phyloP scores from a whole-genome alignment of 257 asterid species.

The Solanum bulbocastanum region DNA sequence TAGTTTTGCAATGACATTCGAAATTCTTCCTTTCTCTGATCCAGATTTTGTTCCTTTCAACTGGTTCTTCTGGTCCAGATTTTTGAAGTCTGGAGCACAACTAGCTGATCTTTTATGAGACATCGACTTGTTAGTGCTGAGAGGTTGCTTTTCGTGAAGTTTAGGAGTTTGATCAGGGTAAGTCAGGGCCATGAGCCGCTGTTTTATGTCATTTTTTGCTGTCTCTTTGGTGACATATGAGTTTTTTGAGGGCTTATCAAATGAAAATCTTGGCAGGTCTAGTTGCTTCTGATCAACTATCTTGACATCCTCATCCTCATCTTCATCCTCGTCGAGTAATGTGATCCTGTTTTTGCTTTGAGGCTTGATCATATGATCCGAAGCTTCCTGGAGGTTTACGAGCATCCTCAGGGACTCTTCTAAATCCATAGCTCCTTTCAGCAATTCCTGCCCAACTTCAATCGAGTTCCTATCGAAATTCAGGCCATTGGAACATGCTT shows the following conservation, averaged over 20 bases:
- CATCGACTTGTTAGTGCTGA: slow-evolving; percentile 13
- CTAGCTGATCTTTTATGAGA: slow-evolving; percentile 43
- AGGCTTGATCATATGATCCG: slow-evolving; percentile 21
- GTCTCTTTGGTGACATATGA: slow-evolving; percentile 15
- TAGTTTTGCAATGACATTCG: slow-evolving; percentile 84
- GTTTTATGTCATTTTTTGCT: slow-evolving; percentile 11
- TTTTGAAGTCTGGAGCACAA: slow-evolving; percentile 33
- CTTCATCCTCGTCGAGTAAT: slow-evolving; percentile 65
- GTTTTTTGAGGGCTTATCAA: slow-evolving; percentile 46
- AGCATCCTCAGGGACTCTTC: slow-evolving; percentile 79
- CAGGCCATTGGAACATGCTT: slow-evolving; percentile 49
- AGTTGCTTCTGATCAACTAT: slow-evolving; percentile 38
- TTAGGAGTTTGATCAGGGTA: slow-evolving; percentile 25
- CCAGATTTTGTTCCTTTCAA: slow-evolving; percentile 18
- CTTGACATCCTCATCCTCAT: slow-evolving; percentile 44
- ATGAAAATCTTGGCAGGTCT: slow-evolving; percentile 72
- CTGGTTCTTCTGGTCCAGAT: slow-evolving; percentile 13
- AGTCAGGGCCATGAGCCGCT: slow-evolving; percentile 34
- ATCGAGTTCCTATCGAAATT: slow-evolving; percentile 49
- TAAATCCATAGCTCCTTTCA: slow-evolving; percentile 77
- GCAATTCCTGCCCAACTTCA: slow-evolving; percentile 64
- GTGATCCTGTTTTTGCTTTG: slow-evolving; percentile 39
- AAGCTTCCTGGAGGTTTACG: slow-evolving; percentile 54
- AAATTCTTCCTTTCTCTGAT: slow-evolving; percentile 54
- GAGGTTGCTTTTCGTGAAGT: slow-evolving; percentile 13